Conservation (phyloP, 495 filamentous ascomycete species). For the Annulohypoxylon moriforme region DNA sequence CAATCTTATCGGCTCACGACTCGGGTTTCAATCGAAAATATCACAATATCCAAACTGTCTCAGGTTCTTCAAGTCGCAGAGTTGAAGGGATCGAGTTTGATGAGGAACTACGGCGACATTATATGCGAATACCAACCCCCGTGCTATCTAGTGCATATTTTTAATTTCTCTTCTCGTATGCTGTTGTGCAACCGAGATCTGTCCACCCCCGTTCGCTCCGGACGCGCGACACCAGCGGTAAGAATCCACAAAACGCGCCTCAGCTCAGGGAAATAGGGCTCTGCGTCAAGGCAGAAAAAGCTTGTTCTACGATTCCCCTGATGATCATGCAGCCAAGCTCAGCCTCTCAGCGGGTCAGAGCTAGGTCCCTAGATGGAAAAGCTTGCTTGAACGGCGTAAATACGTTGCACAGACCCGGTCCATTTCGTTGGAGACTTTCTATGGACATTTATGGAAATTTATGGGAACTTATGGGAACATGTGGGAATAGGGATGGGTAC, state of each 20-base stretch:
- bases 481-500: constrained; percentile 1
- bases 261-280: constrained; percentile 15
- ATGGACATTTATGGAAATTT: background rate
- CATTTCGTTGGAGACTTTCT: constrained; percentile 3
- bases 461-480: background rate
- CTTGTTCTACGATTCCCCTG: constrained; percentile 34
- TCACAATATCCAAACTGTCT: background rate
- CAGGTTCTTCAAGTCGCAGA: background rate
- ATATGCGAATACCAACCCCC: background rate
- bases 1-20: background rate
- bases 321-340: constrained; percentile 32
- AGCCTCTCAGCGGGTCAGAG: constrained; percentile 2
- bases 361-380: constrained; percentile 21
- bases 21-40: background rate
- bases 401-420: constrained; percentile 8
- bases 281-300: constrained; percentile 28
- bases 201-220: constrained; percentile 4
- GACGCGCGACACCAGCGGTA: constrained; percentile 3
- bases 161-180: constrained; percentile 37
- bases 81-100: background rate
- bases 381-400: constrained; percentile 33
- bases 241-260: constrained; percentile 25
- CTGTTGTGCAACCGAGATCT: background rate
- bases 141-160: background rate
- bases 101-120: background rate